A percentile compares a stretch with the other conserved stretches of the same genome.
These are phyloP conservation scores for Xylogone sp. DNA, from an alignment of 2,329 filamentous ascomycete species.

Conservation along the genomic window DNA sequence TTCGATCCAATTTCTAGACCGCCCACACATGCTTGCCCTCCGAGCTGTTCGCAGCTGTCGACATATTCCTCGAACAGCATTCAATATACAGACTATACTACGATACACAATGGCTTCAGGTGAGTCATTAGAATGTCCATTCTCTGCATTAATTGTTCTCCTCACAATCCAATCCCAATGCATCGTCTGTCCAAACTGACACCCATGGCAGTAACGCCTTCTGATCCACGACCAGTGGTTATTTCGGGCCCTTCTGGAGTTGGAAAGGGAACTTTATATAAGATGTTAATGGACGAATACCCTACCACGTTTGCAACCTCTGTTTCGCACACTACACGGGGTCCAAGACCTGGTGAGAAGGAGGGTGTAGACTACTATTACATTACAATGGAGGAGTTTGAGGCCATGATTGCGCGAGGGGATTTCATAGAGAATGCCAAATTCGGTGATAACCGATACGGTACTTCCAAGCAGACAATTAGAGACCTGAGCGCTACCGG, in stretches of 20 bases:
- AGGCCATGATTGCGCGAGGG: slow-evolving; percentile 59
- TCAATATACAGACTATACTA: too few species aligned
- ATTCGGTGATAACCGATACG: slow-evolving; percentile 85
- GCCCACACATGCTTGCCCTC: too few species aligned
- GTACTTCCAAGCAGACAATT: slow-evolving; percentile 77
- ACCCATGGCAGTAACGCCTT: slow-evolving; percentile 3
- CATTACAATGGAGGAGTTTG: slow-evolving; percentile 62
- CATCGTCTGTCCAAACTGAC: too few species aligned
- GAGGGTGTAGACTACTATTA: slow-evolving; percentile 82
- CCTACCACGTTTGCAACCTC: slow-evolving; percentile 54
- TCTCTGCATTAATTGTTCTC: too few species aligned
- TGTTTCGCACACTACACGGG: slow-evolving; percentile 75
- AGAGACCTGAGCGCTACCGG: slow-evolving; percentile 68
- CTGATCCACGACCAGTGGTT: slow-evolving; percentile 57
- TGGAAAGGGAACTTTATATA: slow-evolving; percentile 78
- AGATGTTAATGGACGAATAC: slow-evolving; percentile 60
- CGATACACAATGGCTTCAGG: too few species aligned
- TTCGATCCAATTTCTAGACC: too few species aligned
- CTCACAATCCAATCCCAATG: too few species aligned
- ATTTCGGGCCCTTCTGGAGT: slow-evolving; percentile 78
- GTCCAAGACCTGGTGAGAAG: slow-evolving; percentile 69
- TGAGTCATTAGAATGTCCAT: too few species aligned
- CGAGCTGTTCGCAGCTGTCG: too few species aligned
- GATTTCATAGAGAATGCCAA: slow-evolving; percentile 83
- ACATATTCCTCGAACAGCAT: too few species aligned